Base-by-base conservation (phyloP, 257 asterid genomes). In the Avicennia marina region DNA sequence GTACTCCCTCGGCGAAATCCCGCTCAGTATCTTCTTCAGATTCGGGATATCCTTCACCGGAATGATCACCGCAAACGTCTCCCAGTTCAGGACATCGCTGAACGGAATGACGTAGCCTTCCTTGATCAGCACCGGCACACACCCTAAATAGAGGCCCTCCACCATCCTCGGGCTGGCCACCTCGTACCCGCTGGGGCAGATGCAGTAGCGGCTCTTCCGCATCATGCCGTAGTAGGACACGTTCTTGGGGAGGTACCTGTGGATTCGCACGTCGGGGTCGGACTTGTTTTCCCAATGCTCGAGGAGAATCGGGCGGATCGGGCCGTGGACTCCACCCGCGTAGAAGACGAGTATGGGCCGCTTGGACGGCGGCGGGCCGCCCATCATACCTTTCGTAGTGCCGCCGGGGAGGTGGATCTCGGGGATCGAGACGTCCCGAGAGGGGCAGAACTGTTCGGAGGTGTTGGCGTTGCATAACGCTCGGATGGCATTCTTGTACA, bases 81-180 rank as follows among this genome's bases (percentile, higher is more conserved):
- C 78, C 94, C 91, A 86, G 24, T 89, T 75, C 54, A 83, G 64
- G 1, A 89, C 93, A 27, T 89, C 97, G 38, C 94, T 69, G 61
- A 86, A 89, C 19, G 97, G 97, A 2, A 76, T 53, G 0, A 79
- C 89, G 34, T 89, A 89, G 2, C 67, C 64, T 26, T 86, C 94
- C 75, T 86, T 89, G 17, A 89, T 89, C 24, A 86, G 34, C 0
- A 89, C 95, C 2, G 95, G 94, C 0, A 89, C 95, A 56, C 95
- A 86, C 1, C 97, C 97, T 60, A 68, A 27, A 46, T 89, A 86
- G 0, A 89, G 78, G 4, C 91, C 97, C 74, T 89, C 95, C 11
- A 89, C 95, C 79, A 86, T 78, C 43, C 95, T 74, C 7, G 97
- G 97, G 66, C 94, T 89, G 0, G 95, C 97, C 6, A 89, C 97